These are phyloP conservation scores for Chloropicon primus DNA, from an alignment of 139 green algal species.

Conservation along the genomic window DNA sequence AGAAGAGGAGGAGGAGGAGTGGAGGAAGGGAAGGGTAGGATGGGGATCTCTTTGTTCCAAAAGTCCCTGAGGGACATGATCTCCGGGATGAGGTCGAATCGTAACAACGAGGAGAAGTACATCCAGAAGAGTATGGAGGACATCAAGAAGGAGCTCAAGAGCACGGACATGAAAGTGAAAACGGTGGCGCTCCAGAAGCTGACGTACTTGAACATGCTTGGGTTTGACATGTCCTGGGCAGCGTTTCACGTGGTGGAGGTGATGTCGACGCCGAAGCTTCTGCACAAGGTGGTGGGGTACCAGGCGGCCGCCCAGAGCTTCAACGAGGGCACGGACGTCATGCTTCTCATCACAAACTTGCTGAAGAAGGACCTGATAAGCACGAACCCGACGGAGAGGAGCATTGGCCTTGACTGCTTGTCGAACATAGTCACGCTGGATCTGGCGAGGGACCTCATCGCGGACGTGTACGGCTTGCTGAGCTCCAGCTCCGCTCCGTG, in stretches of 20 bases:
- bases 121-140: conserved; percentile 4
- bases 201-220: conserved; percentile 32
- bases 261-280: conserved; percentile 9
- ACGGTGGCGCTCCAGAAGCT: conserved; percentile 29
- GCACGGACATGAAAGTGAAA: conserved; percentile 22
- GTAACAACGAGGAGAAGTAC: not conserved
- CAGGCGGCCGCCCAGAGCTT: conserved; percentile 24
- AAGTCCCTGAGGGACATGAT: not conserved
- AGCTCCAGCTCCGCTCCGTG: conserved; percentile 7
- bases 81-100: not conserved
- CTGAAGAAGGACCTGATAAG: conserved; percentile 31
- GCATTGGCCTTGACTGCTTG: conserved; percentile 24
- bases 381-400: conserved; percentile 16
- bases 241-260: conserved; percentile 32
- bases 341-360: conserved; percentile 29
- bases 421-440: conserved; percentile 26
- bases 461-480: conserved; percentile 28
- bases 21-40: too few species aligned
- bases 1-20: too few species aligned
- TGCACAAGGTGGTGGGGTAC: conserved; percentile 26
- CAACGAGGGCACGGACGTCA: conserved; percentile 24
- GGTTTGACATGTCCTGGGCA: conserved; percentile 25
- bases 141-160: conserved; percentile 15
- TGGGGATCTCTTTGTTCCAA: not conserved
- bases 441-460: conserved; percentile 27